Evolutionary conservation across 352 stramenopile species (phyloP).

Genomic region (Phytopythium boreale): DNA sequence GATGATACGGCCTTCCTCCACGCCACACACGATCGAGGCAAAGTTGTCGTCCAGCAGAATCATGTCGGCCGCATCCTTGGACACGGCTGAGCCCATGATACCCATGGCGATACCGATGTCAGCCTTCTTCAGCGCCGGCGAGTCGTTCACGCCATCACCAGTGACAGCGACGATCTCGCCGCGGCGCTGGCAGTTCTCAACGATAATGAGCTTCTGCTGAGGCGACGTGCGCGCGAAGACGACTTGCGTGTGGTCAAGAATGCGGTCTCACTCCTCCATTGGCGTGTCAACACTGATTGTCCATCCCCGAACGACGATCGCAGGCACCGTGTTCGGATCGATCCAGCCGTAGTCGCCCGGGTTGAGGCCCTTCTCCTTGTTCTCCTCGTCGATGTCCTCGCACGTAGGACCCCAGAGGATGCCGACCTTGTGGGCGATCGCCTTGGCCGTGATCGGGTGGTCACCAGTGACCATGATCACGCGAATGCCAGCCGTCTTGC

Average conservation of each 20-base stretch:
- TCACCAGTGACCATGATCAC: slow-evolving; percentile 99
- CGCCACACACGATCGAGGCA: slow-evolving; percentile 93
- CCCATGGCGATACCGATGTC: slow-evolving; percentile 99
- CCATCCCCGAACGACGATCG: slow-evolving; percentile 84
- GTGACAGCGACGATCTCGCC: slow-evolving; percentile 94
- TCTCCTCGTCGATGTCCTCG: slow-evolving; percentile 83
- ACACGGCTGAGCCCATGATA: slow-evolving; percentile 95
- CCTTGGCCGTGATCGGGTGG: slow-evolving; percentile 97
- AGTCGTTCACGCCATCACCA: slow-evolving; percentile 98
- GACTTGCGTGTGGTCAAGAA: slow-evolving; percentile 84
- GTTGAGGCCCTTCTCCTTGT: slow-evolving; percentile 48
- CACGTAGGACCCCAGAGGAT: slow-evolving; percentile 90
- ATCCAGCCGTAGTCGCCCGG: slow-evolving; percentile 71
- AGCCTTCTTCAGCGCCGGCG: slow-evolving; percentile 94
- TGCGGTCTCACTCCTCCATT: slow-evolving; percentile 83
- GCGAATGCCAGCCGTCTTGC: slow-evolving; percentile 95
- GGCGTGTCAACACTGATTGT: slow-evolving; percentile 78
- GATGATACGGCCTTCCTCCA: slow-evolving; percentile 95
- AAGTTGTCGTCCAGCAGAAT: slow-evolving; percentile 98
- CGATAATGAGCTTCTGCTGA: slow-evolving; percentile 95
- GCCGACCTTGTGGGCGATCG: slow-evolving; percentile 96
- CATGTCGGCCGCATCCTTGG: slow-evolving; percentile 95
- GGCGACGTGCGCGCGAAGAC: slow-evolving; percentile 96
- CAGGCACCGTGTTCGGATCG: slow-evolving; percentile 61
- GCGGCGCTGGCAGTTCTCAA: slow-evolving; percentile 85